Evolutionary conservation across 2,329 filamentous ascomycete species (phyloP), one percentile per base, ranked within the genome.

Genomic region (Pestalotiopsis sp.): DNA sequence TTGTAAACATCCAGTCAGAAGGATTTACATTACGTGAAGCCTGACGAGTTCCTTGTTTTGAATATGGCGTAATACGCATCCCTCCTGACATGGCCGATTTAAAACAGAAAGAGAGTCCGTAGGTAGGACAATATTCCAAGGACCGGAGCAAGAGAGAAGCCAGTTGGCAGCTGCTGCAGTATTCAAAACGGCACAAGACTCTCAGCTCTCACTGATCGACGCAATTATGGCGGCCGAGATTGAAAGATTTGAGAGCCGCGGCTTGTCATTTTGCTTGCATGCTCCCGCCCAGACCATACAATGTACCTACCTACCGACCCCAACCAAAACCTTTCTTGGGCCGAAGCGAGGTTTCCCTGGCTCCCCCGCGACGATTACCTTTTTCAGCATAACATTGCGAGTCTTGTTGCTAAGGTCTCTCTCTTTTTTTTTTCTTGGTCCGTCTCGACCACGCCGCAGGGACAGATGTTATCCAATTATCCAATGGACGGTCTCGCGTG

Each of bases 331-430:
- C 13, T 35, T 20, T 39, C 48, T 9, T 30, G 30, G 9, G 38
- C 63, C 40, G 44, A 55, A 57, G 63, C 63, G 30, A 56, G 48
- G 26, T 38, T 38, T 9, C 30, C 30, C 30, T 35, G 30, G 30
- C 7, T 35, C 7, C 44, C 63, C 63, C 44, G 63, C 63, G 63
- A 65, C 26, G 52, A 57, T 65, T 57, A 20, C 63, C 63, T 56
- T n/a, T 56, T 65, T 65, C 44, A 44, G 48, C 30, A 17, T 30
- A n/a, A 24, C 6, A 26, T 65, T 57, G 63, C 63, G 63, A 65
- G 30, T 61, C 44, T 52, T n/a, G 44, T 52, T n/a, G 20, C 30
- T 35, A 52, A n/a, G 7, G n/a, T 48, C 40, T 48, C 39, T 10
- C 39, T 14, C 4, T n/a, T 14, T n/a, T 14, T n/a, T n/a, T 52